Evolutionary conservation across 371 early-diverging fungal species (phyloP).

Genomic region (Mortierella sp.): DNA sequence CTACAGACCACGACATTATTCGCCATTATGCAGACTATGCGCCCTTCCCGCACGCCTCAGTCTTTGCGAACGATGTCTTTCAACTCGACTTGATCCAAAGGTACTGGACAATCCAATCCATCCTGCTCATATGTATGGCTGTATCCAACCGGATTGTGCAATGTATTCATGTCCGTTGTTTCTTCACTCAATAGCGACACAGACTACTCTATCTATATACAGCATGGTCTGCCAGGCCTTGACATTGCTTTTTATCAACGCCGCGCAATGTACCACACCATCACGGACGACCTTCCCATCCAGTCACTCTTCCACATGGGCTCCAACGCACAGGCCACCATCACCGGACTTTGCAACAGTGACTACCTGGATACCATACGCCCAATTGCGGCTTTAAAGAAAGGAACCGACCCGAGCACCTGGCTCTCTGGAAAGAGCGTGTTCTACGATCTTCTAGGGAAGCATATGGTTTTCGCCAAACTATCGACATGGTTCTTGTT

Average conservation of each 20-base stretch:
- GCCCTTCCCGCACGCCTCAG: conserved; percentile 59
- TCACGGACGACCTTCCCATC: conserved; percentile 32
- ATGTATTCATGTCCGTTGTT: too few relatives aligned
- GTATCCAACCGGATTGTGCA: too few relatives aligned
- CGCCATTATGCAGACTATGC: conserved; percentile 52
- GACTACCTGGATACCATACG: conserved; percentile 23
- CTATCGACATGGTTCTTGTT: conserved; percentile 53
- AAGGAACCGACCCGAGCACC: background rate
- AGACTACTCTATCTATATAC: conserved; percentile 69
- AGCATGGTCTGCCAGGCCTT: conserved; percentile 71
- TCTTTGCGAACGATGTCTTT: conserved; percentile 73
- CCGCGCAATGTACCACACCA: conserved; percentile 45
- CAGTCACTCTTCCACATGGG: conserved; percentile 49
- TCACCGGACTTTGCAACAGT: conserved; percentile 37
- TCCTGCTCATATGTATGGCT: too few relatives aligned
- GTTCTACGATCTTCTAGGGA: conserved; percentile 66
- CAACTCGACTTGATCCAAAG: conserved; percentile 66
- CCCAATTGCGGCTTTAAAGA: background rate
- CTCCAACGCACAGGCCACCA: conserved; percentile 43
- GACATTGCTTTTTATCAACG: conserved; percentile 76
- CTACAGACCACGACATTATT: conserved; percentile 63
- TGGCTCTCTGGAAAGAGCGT: conserved; percentile 47
- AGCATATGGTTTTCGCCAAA: conserved; percentile 57
- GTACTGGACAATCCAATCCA: conserved; percentile 33
- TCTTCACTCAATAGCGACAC: conserved; percentile 62